Base-by-base conservation (phyloP, 2,329 filamentous ascomycete species). In the Cercospora zeina region DNA sequence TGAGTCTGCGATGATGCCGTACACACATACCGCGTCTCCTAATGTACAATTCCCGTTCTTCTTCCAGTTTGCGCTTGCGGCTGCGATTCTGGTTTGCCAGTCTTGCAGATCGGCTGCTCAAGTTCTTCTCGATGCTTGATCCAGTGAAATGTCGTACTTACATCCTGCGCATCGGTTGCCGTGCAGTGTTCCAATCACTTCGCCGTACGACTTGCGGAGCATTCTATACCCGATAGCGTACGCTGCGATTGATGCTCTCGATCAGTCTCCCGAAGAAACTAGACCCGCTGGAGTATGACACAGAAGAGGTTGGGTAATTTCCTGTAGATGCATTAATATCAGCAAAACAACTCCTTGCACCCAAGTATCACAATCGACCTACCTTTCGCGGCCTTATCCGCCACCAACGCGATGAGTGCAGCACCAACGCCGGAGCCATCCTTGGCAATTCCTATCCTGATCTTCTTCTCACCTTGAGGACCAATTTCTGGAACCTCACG, bases 391-490 rank as follows among this genome's bases (percentile, higher is more conserved):
- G 69, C 86, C 72, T 83, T 80, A 1, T 89, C 89, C 1, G 93
- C 93, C 30, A 97, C 90, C 55, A 97, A 84, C 56, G 95, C 95
- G 77, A 97, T 97, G 70, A 99, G 80, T 42, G 95, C 95, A 2
- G 95, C 95, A 58, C 95, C 95, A n/a, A 96, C 90, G 66, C 91
- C 95, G 67, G 90, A 95, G 53, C 95, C 95, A 75, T 99, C 95
- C 82, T 96, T 97, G 65, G 95, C 95, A 72, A 97, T 95, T 21
- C 93, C 95, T 72, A 99, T 97, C 61, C 91, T 85, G 67, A 99
- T 90, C 77, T 87, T 90, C 78, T 90, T 89, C 67, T 96, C 92
- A 10, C 93, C 92, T 61, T 84, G 80, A 50, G 82, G 79, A 4
- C 93, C 93, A 70, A 97, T 89, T 64, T 89, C 86, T 14, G 91